These are phyloP conservation scores for Madurella fahalii DNA, from an alignment of 2,329 filamentous ascomycete species.

Conservation along the genomic window DNA sequence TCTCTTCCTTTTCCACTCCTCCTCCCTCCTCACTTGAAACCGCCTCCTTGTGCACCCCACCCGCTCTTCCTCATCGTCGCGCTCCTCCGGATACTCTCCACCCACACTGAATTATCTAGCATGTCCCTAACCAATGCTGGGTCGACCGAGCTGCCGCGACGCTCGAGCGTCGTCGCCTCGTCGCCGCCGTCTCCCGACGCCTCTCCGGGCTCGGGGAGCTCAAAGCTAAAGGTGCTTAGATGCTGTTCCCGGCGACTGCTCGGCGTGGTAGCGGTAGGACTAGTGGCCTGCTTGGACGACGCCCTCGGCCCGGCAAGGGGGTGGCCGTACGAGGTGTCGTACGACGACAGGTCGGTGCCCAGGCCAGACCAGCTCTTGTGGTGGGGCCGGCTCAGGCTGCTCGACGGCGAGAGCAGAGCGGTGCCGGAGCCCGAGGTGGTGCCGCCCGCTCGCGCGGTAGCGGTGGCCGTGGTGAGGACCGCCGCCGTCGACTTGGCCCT, in stretches of 20 bases:
- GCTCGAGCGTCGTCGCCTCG: constrained; percentile 42
- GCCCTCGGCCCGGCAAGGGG: constrained; percentile 53
- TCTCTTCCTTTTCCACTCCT: background rate
- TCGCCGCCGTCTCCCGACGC: constrained; percentile 16
- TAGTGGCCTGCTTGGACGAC: constrained; percentile 22
- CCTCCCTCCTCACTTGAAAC: constrained; percentile 5
- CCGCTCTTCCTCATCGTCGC: constrained; percentile 56
- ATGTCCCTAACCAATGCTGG: constrained; percentile 77
- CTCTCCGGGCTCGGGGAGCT: constrained; percentile 36
- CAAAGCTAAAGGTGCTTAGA: constrained; percentile 55
- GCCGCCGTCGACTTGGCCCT: constrained; percentile 20
- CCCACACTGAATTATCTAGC: constrained; percentile 86
- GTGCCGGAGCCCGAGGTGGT: background rate
- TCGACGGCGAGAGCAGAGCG: constrained; percentile 15
- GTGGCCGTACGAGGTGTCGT: constrained; percentile 43
- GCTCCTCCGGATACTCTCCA: constrained; percentile 84
- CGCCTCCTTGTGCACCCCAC: constrained; percentile 14
- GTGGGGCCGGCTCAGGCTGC: background rate
- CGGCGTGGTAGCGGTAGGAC: background rate
- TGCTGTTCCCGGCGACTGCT: constrained; percentile 30
- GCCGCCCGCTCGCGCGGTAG: background rate
- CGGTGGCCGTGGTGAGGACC: constrained; percentile 15
- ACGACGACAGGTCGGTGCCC: constrained; percentile 41
- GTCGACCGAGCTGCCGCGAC: constrained; percentile 66
- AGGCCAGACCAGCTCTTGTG: constrained; percentile 38